These are phyloP conservation scores for Arachnopeziza araneosa DNA, from an alignment of 2,329 filamentous ascomycete species.

Conservation along the genomic window DNA sequence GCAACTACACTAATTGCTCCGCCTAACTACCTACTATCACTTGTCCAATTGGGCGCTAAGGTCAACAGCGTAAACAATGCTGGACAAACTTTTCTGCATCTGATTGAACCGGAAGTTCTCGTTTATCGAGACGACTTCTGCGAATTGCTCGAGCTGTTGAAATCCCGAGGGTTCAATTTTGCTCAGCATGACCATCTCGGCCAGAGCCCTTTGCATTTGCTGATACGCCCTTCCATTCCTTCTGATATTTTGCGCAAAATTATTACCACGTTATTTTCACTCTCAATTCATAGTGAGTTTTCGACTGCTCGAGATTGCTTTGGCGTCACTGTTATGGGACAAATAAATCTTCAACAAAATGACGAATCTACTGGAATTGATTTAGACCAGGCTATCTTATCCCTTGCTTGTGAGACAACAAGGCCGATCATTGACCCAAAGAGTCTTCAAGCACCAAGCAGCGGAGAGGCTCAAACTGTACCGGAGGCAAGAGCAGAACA, in stretches of 20 bases:
- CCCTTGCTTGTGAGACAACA: background rate
- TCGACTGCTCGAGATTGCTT: conserved; percentile 1
- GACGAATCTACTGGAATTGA: background rate
- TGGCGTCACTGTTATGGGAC: background rate
- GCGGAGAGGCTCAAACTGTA: background rate
- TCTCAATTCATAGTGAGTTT: background rate
- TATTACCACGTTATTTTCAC: background rate
- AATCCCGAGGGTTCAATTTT: conserved; percentile 8
- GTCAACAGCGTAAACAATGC: conserved; percentile 32
- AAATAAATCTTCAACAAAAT: background rate
- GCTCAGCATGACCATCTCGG: conserved; percentile 13
- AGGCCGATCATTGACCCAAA: background rate
- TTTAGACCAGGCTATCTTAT: conserved; percentile 2
- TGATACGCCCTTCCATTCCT: background rate
- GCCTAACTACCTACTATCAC: conserved; percentile 7
- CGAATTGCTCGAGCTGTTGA: conserved; percentile 7
- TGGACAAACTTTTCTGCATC: conserved; percentile 16
- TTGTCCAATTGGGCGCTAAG: conserved; percentile 6
- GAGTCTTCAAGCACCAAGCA: conserved; percentile 1
- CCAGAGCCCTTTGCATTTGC: conserved; percentile 8
- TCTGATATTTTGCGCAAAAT: conserved; percentile 1
- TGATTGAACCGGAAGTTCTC: conserved; percentile 2
- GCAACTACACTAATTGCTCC: conserved; percentile 11
- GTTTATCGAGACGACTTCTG: conserved; percentile 1
- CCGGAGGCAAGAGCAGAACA: background rate